Conservation (phyloP, 176 grass and related monocot species). For the Elaeis guineensis region DNA sequence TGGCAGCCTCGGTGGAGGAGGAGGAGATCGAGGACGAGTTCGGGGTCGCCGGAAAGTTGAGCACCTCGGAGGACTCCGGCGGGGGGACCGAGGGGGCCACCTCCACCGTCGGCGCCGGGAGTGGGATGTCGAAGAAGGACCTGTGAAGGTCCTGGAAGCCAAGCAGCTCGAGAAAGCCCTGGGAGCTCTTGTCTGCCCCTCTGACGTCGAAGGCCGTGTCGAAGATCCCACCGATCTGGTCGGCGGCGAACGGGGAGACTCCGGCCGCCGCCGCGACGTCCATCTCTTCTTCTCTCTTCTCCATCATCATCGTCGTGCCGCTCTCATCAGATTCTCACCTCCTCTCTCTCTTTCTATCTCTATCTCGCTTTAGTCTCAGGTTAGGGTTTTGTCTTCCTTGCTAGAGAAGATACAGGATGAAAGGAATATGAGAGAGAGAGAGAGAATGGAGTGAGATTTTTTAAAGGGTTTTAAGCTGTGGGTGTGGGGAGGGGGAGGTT, state of each 20-base stretch:
- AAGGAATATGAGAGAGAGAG: background rate
- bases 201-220: background rate
- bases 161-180: constrained; percentile 9
- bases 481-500: no score
- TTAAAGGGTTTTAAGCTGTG: background rate
- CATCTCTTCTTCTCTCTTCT: constrained; percentile 12
- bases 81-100: no score
- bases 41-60: constrained; percentile 10
- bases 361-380: background rate
- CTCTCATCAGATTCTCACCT: background rate
- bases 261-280: background rate
- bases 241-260: background rate
- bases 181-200: background rate
- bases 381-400: background rate
- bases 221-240: background rate
- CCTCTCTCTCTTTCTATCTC: background rate
- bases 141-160: background rate
- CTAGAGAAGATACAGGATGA: background rate
- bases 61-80: background rate
- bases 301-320: constrained; percentile 3
- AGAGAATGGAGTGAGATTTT: background rate
- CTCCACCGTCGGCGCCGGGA: background rate
- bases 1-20: constrained; percentile 10
- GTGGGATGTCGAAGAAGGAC: background rate
- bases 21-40: constrained; percentile 12